phyloP scores from a whole-genome alignment of 441 rosid genomes.

The Macaranga tanarius region DNA sequence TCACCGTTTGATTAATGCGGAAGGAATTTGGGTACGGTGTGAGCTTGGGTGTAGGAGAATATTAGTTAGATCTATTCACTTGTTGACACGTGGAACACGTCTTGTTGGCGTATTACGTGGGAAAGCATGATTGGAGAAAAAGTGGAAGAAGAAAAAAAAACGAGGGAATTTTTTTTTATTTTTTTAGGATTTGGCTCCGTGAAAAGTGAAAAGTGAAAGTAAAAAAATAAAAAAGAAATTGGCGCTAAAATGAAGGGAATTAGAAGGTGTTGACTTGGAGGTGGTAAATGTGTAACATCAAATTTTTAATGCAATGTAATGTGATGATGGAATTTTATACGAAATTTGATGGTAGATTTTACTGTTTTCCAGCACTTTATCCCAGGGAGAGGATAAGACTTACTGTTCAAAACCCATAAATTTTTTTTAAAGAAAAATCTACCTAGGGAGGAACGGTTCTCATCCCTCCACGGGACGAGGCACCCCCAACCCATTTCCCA shows the following conservation, averaged over 20 bases:
- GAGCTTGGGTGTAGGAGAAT: not conserved
- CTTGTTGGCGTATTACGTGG: slow-evolving; percentile 6
- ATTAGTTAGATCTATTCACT: not conserved
- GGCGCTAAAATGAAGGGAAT: slow-evolving; percentile 34
- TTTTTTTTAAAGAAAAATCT: too few relatives aligned
- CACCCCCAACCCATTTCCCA: too few relatives aligned
- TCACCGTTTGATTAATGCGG: slow-evolving; percentile 49
- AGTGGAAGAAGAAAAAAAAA: slow-evolving; percentile 18
- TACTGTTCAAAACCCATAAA: not conserved
- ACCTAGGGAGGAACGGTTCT: too few relatives aligned
- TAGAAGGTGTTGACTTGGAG: slow-evolving; percentile 17
- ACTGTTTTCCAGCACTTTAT: not conserved
- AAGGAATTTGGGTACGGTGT: not conserved
- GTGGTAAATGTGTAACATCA: not conserved
- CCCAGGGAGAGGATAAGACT: not conserved
- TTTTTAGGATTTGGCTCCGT: slow-evolving; percentile 7
- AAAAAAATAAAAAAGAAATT: slow-evolving; percentile 17
- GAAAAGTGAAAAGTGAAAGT: slow-evolving; percentile 4
- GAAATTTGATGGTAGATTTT: not conserved
- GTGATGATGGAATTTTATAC: too few relatives aligned
- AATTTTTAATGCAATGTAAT: too few relatives aligned
- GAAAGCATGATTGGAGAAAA: slow-evolving; percentile 8
- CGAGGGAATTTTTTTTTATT: slow-evolving; percentile 9
- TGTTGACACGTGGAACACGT: slow-evolving; percentile 1
- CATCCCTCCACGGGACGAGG: too few relatives aligned